A percentile compares a stretch with the other conserved stretches of the same genome.
Evolutionary conservation across 1,284 basidiomycete species (phyloP).

Genomic region (Quambalaria eucalypti): DNA sequence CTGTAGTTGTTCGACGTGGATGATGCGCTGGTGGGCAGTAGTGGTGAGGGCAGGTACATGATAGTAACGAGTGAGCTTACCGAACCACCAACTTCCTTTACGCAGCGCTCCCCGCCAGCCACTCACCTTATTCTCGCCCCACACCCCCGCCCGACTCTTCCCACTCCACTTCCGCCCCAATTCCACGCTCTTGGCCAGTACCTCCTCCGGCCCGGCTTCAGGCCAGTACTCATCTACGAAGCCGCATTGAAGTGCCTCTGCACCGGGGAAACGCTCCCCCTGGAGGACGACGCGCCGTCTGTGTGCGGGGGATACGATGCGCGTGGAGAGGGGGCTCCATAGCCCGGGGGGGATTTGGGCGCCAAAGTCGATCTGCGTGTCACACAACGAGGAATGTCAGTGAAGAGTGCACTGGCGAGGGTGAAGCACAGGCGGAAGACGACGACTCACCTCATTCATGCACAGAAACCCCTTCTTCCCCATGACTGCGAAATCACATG

Average conservation of each 20-base stretch:
- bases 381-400: no score
- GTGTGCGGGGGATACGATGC: neutral
- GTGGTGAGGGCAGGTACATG: neutral
- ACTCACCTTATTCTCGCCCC: slow-evolving; percentile 2
- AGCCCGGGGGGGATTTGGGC: slow-evolving; percentile 32
- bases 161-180: neutral
- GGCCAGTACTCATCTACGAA: neutral
- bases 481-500: slow-evolving; percentile 85
- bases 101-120: neutral
- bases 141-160: neutral
- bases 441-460: slow-evolving; percentile 65
- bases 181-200: neutral
- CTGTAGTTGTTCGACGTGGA: neutral
- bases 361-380: slow-evolving; percentile 35
- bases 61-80: neutral
- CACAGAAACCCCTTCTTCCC: slow-evolving; percentile 73
- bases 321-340: slow-evolving; percentile 55
- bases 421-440: neutral
- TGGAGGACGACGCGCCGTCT: neutral
- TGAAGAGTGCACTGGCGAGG: no score
- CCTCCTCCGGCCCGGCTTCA: neutral
- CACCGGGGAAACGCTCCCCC: neutral
- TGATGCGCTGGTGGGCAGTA: neutral
- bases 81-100: neutral
- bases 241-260: neutral